Conservation (phyloP, 345 rosid species). For the Murraya koenigii region DNA sequence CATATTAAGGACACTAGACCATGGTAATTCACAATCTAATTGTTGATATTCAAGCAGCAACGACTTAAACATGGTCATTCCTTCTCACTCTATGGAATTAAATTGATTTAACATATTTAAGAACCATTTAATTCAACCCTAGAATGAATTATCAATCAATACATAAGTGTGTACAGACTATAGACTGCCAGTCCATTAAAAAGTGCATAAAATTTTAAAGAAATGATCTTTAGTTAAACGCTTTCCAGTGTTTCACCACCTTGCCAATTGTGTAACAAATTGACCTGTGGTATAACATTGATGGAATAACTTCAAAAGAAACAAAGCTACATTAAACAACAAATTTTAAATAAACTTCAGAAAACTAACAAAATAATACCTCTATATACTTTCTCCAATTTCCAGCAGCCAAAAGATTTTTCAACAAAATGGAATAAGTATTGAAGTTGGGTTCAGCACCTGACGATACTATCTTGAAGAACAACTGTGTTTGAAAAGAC, state of each 20-base stretch:
- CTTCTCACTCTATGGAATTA: not conserved
- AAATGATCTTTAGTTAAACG: not conserved
- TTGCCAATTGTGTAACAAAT: conserved; percentile 5
- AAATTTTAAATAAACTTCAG: not conserved
- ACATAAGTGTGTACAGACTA: not conserved
- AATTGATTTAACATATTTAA: not conserved
- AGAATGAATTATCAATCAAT: not conserved
- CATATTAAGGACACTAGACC: not conserved
- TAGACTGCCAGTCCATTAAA: not conserved
- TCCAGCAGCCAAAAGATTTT: conserved; percentile 72
- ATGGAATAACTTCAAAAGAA: not conserved
- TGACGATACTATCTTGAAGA: conserved; percentile 62
- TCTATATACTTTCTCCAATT: conserved; percentile 96
- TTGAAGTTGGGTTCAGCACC: conserved; percentile 55
- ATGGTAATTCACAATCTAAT: not conserved
- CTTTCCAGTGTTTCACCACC: conserved; percentile 1
- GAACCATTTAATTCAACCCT: not conserved
- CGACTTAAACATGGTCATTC: not conserved
- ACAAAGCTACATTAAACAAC: not conserved
- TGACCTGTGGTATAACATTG: not conserved
- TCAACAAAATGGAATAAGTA: conserved; percentile 61
- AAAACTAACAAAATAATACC: conserved; percentile 35
- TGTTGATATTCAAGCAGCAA: not conserved
- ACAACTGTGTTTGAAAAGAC: conserved; percentile 45
- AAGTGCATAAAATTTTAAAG: not conserved